These are phyloP conservation scores for Glycine soja DNA, from an alignment of 306 rosid species.

Conservation along the genomic window DNA sequence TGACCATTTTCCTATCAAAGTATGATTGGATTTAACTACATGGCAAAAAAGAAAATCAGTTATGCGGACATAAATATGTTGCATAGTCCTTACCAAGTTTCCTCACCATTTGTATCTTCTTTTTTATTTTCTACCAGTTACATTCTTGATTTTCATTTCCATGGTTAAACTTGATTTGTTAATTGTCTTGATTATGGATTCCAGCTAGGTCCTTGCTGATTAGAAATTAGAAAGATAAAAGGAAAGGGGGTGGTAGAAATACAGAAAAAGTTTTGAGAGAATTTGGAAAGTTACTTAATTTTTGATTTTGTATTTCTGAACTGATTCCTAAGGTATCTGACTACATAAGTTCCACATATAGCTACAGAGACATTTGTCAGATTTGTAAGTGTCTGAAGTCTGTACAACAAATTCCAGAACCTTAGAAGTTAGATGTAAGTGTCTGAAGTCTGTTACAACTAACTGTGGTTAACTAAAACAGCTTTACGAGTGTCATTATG, in stretches of 20 bases:
- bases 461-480: too few species aligned
- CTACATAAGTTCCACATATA: too few species aligned
- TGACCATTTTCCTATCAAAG: constrained; percentile 5
- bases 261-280: neutral
- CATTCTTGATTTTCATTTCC: constrained; percentile 20
- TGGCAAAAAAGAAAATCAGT: neutral
- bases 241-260: neutral
- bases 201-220: constrained; percentile 2
- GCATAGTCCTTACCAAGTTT: constrained; percentile 4
- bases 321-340: neutral
- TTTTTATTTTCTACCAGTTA: constrained; percentile 26
- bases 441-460: too few species aligned
- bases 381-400: too few species aligned
- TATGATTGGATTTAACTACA: neutral
- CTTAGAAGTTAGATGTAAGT: too few species aligned
- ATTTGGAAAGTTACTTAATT: neutral
- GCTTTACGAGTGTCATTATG: too few species aligned
- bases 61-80: constrained; percentile 26
- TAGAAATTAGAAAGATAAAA: constrained; percentile 1
- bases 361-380: too few species aligned
- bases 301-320: neutral
- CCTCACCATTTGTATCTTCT: constrained; percentile 9
- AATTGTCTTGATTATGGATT: constrained; percentile 42
- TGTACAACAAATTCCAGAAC: too few species aligned
- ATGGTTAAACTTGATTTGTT: constrained; percentile 12